phyloP scores from a whole-genome alignment of 176 grass and related monocot species.

The Saccharum spontaneum region DNA sequence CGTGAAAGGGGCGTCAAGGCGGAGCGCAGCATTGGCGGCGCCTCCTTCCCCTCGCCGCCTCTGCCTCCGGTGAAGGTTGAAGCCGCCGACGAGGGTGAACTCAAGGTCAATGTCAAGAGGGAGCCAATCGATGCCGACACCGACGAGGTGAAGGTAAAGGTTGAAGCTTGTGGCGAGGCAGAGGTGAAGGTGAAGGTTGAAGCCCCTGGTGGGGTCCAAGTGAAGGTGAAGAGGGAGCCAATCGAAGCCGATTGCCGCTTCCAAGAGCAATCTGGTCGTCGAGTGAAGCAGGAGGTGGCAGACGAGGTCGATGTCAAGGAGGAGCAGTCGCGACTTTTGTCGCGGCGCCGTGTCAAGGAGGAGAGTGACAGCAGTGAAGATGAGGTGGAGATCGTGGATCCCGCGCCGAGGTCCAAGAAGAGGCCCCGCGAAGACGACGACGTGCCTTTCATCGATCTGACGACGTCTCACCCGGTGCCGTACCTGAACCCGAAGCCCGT shows the following conservation, averaged over 20 bases:
- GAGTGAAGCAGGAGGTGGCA: neutral
- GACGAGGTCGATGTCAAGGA: slow-evolving; percentile 6
- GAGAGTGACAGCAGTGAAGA: neutral
- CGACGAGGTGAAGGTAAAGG: neutral
- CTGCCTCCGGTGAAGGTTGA: neutral
- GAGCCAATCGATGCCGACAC: neutral
- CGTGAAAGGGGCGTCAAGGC: neutral
- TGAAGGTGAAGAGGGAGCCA: slow-evolving; percentile 1
- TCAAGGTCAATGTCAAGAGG: neutral
- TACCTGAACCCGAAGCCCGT: slow-evolving; percentile 54
- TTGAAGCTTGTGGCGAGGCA: neutral
- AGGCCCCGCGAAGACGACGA: slow-evolving; percentile 6
- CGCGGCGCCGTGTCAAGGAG: neutral
- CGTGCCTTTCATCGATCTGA: slow-evolving; percentile 20
- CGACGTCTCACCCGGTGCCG: slow-evolving; percentile 50
- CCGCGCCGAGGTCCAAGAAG: slow-evolving; percentile 33
- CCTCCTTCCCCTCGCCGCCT: neutral
- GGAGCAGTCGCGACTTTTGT: neutral
- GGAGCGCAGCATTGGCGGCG: neutral
- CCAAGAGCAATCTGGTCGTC: neutral
- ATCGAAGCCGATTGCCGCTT: neutral
- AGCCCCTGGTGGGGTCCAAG: neutral
- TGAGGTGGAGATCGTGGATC: slow-evolving; percentile 9
- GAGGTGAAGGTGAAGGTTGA: neutral
- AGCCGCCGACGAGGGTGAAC: neutral